phyloP scores from a whole-genome alignment of 495 filamentous ascomycete species.

The Penicillium egyptiacum region DNA sequence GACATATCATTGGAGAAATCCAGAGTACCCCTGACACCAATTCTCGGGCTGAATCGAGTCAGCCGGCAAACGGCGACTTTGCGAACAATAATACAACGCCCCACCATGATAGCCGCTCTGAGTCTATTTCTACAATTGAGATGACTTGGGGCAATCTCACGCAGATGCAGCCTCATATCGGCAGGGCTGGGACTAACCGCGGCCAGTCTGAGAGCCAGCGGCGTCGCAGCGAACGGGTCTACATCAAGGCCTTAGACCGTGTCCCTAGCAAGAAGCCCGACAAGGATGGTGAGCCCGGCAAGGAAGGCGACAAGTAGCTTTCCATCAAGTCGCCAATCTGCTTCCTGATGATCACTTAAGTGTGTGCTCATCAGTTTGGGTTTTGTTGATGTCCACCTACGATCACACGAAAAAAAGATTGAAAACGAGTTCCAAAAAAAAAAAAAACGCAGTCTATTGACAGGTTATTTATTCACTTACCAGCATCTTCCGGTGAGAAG shows the following conservation, averaged over 20 bases:
- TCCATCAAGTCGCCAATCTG: not conserved
- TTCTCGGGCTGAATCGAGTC: not conserved
- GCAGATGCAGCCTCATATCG: not conserved
- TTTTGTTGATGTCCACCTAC: not conserved
- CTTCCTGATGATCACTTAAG: too few relatives aligned
- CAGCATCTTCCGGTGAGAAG: not conserved
- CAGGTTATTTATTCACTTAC: not conserved
- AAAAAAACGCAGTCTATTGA: not conserved
- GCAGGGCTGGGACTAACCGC: conserved; percentile 12
- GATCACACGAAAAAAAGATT: not conserved
- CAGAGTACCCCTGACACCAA: not conserved
- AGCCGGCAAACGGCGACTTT: too few relatives aligned
- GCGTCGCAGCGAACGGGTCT: conserved; percentile 13
- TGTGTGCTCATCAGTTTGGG: not conserved
- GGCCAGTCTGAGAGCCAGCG: conserved; percentile 17
- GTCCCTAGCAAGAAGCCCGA: conserved; percentile 10
- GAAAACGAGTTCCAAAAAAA: too few relatives aligned
- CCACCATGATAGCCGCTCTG: not conserved
- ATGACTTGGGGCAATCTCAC: not conserved
- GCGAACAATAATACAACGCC: too few relatives aligned
- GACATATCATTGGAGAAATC: not conserved
- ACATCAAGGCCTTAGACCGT: conserved; percentile 1
- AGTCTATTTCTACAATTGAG: not conserved
- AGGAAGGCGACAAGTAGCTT: not conserved
- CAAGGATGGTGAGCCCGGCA: not conserved